phyloP scores from a whole-genome alignment of 306 rosid genomes.

The Alnus rubra region DNA sequence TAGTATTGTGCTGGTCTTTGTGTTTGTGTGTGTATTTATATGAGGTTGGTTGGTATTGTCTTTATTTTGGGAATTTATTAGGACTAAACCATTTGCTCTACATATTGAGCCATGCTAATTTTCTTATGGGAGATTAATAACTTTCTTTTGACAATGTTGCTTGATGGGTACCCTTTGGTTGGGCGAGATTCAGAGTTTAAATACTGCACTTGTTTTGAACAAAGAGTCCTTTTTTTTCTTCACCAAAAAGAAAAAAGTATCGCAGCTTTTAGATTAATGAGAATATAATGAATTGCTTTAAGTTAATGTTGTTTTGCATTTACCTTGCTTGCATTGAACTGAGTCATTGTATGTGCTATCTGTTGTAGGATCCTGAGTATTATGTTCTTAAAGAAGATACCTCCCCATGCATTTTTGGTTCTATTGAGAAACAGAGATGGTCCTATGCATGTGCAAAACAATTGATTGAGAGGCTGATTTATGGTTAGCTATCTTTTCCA shows the following conservation, averaged over 20 bases:
- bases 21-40: neutral
- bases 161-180: neutral
- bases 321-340: constrained; percentile 19
- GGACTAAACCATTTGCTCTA: neutral
- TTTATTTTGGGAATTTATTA: neutral
- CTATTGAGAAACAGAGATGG: constrained; percentile 96
- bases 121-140: neutral
- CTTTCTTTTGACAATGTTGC: neutral
- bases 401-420: constrained; percentile 91
- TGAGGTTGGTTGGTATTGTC: neutral
- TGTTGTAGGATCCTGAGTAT: constrained; percentile 72
- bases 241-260: neutral
- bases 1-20: neutral
- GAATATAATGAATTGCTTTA: neutral
- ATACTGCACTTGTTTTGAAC: neutral
- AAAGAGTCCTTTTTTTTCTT: neutral
- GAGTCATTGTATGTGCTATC: constrained; percentile 16
- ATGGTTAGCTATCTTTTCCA: constrained; percentile 48
- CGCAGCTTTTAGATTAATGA: neutral
- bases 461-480: constrained; percentile 88
- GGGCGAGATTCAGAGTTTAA: neutral
- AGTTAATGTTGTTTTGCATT: neutral
- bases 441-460: constrained; percentile 96
- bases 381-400: constrained; percentile 76
- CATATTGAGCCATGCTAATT: neutral